Conservation (phyloP, 2,329 filamentous ascomycete species). For the Paecilomyces dactylethromorphus region DNA sequence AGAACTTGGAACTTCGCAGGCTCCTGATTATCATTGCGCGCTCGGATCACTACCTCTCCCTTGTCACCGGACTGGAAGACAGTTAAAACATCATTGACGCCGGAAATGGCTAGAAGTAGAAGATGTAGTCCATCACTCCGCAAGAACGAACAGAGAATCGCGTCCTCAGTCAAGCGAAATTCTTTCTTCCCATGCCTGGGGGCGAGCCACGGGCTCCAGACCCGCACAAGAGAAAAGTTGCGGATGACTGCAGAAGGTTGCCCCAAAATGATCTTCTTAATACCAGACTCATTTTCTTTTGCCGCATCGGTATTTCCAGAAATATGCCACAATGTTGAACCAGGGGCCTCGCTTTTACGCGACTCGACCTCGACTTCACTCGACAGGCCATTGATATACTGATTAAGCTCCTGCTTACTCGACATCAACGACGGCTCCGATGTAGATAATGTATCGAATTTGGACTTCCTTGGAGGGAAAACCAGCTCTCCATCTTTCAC, state of each 20-base stretch:
- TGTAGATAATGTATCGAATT: background rate
- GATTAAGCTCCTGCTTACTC: constrained; percentile 13
- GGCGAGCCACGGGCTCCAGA: constrained; percentile 79
- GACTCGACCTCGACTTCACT: constrained; percentile 26
- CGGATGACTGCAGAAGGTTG: constrained; percentile 58
- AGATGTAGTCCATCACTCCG: constrained; percentile 65
- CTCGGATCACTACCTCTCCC: constrained; percentile 63
- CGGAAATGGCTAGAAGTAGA: constrained; percentile 72
- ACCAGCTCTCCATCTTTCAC: constrained; percentile 37
- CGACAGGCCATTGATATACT: constrained; percentile 30
- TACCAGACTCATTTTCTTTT: constrained; percentile 48
- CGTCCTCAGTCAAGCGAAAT: constrained; percentile 70
- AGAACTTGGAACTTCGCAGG: constrained; percentile 56
- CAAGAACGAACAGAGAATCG: constrained; percentile 70
- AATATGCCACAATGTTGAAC: constrained; percentile 33
- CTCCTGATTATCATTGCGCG: constrained; percentile 61
- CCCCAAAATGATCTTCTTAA: constrained; percentile 54
- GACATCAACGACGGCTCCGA: constrained; percentile 8
- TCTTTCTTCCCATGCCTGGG: constrained; percentile 70
- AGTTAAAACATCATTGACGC: constrained; percentile 62
- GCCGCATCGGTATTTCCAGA: constrained; percentile 57
- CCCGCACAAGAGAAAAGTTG: constrained; percentile 75
- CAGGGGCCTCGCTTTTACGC: constrained; percentile 34
- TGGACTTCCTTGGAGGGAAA: constrained; percentile 20
- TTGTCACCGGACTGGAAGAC: constrained; percentile 58